Conservation (phyloP, 371 early-diverging fungal species). For the Dipsacomyces acuminosporus region DNA sequence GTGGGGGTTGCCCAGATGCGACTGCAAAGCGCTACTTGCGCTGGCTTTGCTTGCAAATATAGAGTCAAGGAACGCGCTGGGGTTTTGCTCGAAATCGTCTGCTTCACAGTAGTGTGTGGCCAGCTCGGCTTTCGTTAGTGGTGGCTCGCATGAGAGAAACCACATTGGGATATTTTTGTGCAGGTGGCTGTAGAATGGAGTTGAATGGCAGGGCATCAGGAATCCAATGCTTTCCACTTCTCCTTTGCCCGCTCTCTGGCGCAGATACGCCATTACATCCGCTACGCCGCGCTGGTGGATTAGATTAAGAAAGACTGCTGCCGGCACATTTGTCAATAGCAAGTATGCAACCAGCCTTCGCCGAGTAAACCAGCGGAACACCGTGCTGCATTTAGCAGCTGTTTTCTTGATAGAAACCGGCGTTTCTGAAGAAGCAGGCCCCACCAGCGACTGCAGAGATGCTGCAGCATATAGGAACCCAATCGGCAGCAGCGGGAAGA, state of each 20-base stretch:
- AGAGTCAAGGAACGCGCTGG: conserved; percentile 53
- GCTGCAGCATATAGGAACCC: conserved; percentile 60
- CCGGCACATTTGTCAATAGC: conserved; percentile 58
- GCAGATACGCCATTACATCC: conserved; percentile 72
- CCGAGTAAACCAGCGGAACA: conserved; percentile 12
- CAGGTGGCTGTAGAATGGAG: conserved; percentile 78
- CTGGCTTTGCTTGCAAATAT: conserved; percentile 39
- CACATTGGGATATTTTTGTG: conserved; percentile 66
- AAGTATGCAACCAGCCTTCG: conserved; percentile 19
- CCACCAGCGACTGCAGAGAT: conserved; percentile 48
- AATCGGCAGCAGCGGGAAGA: conserved; percentile 79
- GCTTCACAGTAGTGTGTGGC: conserved; percentile 67
- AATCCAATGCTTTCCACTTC: conserved; percentile 55
- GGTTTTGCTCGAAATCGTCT: conserved; percentile 73
- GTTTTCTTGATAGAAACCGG: not conserved
- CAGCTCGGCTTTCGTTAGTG: conserved; percentile 50
- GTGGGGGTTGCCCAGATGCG: conserved; percentile 8
- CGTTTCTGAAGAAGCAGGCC: conserved; percentile 3
- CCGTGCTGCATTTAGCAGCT: not conserved
- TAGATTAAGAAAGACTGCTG: conserved; percentile 63
- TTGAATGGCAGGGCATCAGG: conserved; percentile 95
- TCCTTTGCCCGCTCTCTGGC: conserved; percentile 45
- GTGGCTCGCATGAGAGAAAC: conserved; percentile 91
- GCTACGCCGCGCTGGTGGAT: conserved; percentile 92
- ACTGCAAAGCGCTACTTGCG: conserved; percentile 1